Percentiles rank a stretch among this genome's conserved stretches.
phyloP scores from a whole-genome alignment of 306 rosid genomes.

The Prinsepia uniflora region DNA sequence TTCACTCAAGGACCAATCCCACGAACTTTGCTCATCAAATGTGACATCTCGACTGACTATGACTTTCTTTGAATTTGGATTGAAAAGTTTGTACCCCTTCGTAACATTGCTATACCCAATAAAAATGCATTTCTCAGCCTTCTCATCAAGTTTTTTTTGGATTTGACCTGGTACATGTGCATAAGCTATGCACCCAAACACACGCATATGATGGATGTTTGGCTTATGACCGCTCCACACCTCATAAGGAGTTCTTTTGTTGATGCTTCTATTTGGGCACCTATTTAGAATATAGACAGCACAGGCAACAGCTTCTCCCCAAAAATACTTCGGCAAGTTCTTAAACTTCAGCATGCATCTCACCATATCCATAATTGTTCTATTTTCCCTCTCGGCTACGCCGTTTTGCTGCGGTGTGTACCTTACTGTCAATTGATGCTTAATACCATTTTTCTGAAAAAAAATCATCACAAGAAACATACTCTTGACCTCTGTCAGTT shows the following conservation, averaged over 20 bases:
- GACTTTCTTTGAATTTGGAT: background rate
- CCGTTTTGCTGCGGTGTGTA: background rate
- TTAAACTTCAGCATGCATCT: background rate
- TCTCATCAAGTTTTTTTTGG: background rate
- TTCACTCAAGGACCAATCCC: background rate
- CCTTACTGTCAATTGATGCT: background rate
- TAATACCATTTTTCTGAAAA: background rate
- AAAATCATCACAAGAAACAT: background rate
- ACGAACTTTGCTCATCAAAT: background rate
- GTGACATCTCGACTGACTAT: background rate
- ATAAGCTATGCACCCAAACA: background rate
- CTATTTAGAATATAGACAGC: background rate
- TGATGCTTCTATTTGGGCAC: background rate
- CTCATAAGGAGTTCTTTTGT: background rate
- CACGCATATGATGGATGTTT: background rate
- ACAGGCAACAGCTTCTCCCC: background rate
- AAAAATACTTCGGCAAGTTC: background rate
- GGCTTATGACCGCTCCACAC: background rate
- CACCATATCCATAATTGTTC: background rate
- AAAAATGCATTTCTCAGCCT: background rate
- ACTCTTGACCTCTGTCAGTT: background rate
- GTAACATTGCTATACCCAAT: background rate
- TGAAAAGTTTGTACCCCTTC: background rate
- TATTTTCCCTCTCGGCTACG: background rate
- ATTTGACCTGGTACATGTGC: background rate